These are phyloP conservation scores for Emydomyces testavorans DNA, from an alignment of 2,329 filamentous ascomycete species.

Conservation along the genomic window DNA sequence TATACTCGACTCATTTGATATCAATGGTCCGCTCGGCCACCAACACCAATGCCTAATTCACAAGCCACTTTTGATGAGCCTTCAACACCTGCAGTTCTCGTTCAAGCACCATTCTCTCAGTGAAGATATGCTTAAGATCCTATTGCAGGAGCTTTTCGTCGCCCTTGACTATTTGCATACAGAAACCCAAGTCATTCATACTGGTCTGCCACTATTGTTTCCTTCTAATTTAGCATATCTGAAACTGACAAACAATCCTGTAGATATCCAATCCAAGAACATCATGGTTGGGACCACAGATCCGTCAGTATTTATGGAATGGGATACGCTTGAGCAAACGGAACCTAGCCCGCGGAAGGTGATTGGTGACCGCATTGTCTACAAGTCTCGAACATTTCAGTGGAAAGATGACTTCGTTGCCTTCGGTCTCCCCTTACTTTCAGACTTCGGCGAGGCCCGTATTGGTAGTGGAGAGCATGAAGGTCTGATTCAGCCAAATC, in stretches of 20 bases:
- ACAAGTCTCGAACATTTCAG: conserved; percentile 20
- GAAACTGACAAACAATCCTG: not conserved
- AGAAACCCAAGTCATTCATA: conserved; percentile 13
- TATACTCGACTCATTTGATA: conserved; percentile 10
- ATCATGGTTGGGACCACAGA: conserved; percentile 23
- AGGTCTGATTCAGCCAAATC: conserved; percentile 33
- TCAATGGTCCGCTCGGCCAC: not conserved
- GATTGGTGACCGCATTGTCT: conserved; percentile 19
- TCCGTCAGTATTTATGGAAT: conserved; percentile 17
- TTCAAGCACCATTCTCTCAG: not conserved
- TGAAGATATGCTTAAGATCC: conserved; percentile 8
- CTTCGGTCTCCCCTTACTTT: conserved; percentile 15
- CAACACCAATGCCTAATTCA: conserved; percentile 14
- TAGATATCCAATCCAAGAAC: conserved; percentile 22
- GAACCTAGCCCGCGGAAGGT: conserved; percentile 19
- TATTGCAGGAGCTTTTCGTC: conserved; percentile 7
- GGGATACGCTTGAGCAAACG: conserved; percentile 18
- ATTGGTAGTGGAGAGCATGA: conserved; percentile 25
- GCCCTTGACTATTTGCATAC: conserved; percentile 11
- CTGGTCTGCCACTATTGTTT: conserved; percentile 3
- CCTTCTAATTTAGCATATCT: not conserved
- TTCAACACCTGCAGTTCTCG: conserved; percentile 6
- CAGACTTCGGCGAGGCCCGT: conserved; percentile 22
- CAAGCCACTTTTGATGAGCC: conserved; percentile 9
- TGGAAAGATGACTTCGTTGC: conserved; percentile 8